phyloP scores from a whole-genome alignment of 2,329 filamentous ascomycete genomes.

The Hypocrella siamensis region DNA sequence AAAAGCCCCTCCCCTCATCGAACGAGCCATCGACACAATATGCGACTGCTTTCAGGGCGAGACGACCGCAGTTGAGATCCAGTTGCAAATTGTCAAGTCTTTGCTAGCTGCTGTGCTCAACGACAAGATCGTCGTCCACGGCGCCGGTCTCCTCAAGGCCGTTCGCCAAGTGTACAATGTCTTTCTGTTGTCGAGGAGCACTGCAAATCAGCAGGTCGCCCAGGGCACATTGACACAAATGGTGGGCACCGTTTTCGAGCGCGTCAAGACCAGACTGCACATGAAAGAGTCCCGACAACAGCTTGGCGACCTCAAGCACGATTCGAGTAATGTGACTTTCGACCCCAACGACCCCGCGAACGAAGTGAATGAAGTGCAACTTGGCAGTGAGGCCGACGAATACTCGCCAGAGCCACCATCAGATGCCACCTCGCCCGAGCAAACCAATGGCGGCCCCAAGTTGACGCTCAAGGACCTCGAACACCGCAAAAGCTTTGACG shows the following conservation, averaged over 20 bases:
- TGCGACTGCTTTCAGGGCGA: constrained; percentile 99
- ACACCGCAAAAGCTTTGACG: constrained; percentile 52
- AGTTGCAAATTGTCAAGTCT: constrained; percentile 97
- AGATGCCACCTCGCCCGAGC: constrained; percentile 13
- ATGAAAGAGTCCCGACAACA: constrained; percentile 69
- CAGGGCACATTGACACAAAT: constrained; percentile 96
- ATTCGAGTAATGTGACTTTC: constrained; percentile 35
- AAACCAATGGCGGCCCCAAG: constrained; percentile 29
- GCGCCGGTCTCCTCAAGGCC: constrained; percentile 86
- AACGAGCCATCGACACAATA: constrained; percentile 96
- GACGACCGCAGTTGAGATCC: constrained; percentile 78
- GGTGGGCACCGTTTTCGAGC: constrained; percentile 95
- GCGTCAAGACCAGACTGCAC: constrained; percentile 73
- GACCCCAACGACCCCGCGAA: constrained; percentile 26
- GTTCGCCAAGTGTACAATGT: constrained; percentile 98
- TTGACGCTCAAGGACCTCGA: constrained; percentile 53
- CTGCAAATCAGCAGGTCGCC: constrained; percentile 88
- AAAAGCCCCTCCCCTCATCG: constrained; percentile 60
- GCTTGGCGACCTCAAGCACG: constrained; percentile 33
- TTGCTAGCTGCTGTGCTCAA: constrained; percentile 88
- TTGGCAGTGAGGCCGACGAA: constrained; percentile 20
- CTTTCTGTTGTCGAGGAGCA: constrained; percentile 87
- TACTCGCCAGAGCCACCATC: constrained; percentile 19
- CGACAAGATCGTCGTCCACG: constrained; percentile 97
- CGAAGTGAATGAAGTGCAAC: constrained; percentile 18